Percentiles rank a stretch among this genome's conserved stretches.
Evolutionary conservation across 306 rosid species (phyloP).

Genomic region (Castanea sativa): DNA sequence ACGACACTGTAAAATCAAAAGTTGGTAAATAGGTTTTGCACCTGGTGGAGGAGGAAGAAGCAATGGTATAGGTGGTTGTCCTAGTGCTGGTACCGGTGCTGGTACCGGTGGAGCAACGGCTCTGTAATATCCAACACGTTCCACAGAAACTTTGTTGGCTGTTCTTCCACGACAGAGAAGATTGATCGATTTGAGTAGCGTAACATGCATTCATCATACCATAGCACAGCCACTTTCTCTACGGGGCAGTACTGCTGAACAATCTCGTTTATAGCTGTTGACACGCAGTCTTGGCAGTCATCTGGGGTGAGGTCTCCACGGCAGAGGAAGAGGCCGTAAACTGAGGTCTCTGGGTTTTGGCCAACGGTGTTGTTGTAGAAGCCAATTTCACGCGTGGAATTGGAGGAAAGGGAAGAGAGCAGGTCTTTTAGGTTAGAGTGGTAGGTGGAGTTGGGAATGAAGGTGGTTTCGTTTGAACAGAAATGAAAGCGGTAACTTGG

Average conservation of each 20-base stretch:
- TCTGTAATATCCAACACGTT: not conserved
- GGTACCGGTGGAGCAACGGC: too few relatives aligned
- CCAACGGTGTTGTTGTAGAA: conserved; percentile 3
- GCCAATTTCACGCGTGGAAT: not conserved
- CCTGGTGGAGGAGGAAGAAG: too few relatives aligned
- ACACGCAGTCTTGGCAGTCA: conserved; percentile 28
- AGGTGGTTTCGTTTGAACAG: not conserved
- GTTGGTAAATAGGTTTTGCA: too few relatives aligned
- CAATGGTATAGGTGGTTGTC: too few relatives aligned
- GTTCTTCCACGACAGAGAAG: not conserved
- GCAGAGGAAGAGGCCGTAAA: conserved; percentile 11
- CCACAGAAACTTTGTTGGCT: fast-evolving
- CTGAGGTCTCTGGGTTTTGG: not conserved
- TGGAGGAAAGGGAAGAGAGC: not conserved
- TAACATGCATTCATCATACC: conserved; percentile 38
- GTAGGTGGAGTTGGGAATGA: not conserved
- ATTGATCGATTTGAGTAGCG: conserved; percentile 28
- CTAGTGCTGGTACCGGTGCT: too few relatives aligned
- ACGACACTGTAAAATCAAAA: too few relatives aligned
- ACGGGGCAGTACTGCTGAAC: conserved; percentile 16
- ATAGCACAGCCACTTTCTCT: conserved; percentile 11
- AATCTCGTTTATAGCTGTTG: conserved; percentile 5
- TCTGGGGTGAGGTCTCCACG: not conserved
- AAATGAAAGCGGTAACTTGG: not conserved
- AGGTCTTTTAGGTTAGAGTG: not conserved